phyloP scores from a whole-genome alignment of 1,284 basidiomycete genomes.

The Tremellales sp. region DNA sequence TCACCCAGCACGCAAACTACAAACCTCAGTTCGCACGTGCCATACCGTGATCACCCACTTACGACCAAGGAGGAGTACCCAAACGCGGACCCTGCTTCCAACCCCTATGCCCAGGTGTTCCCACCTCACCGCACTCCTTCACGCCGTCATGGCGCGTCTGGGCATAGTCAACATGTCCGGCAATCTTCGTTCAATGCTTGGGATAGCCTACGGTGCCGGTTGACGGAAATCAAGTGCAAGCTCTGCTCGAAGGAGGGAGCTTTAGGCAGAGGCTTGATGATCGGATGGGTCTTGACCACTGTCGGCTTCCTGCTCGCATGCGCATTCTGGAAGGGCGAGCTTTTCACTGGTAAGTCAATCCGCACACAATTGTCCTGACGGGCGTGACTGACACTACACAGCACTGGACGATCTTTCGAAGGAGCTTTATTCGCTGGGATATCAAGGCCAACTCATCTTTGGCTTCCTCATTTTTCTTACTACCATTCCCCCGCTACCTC shows the following conservation, averaged over 20 bases:
- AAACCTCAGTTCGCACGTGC: not conserved
- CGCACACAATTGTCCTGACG: not conserved
- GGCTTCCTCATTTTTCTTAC: constrained; percentile 46
- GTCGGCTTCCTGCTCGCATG: constrained; percentile 37
- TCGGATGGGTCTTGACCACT: constrained; percentile 43
- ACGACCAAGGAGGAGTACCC: not conserved
- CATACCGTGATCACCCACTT: not conserved
- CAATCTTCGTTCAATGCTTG: not conserved
- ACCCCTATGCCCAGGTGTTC: not conserved
- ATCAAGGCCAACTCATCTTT: constrained; percentile 43
- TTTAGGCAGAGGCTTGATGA: constrained; percentile 34
- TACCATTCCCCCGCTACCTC: constrained; percentile 51
- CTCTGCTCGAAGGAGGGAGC: constrained; percentile 10
- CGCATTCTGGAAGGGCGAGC: constrained; percentile 41
- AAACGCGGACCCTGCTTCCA: too few species aligned
- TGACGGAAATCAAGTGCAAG: not conserved
- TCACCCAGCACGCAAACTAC: not conserved
- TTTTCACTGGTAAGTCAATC: constrained; percentile 39
- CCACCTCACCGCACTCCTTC: not conserved
- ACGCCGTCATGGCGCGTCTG: not conserved
- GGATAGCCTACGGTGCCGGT: constrained; percentile 4
- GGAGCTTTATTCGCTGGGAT: constrained; percentile 37
- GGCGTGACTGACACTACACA: constrained; percentile 9
- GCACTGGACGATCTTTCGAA: constrained; percentile 43
- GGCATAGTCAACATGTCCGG: not conserved